Percentiles rank a stretch among this genome's conserved stretches.
These are phyloP conservation scores for Lactarius tabidus DNA, from an alignment of 768 basidiomycete genomes.

Conservation along the genomic window DNA sequence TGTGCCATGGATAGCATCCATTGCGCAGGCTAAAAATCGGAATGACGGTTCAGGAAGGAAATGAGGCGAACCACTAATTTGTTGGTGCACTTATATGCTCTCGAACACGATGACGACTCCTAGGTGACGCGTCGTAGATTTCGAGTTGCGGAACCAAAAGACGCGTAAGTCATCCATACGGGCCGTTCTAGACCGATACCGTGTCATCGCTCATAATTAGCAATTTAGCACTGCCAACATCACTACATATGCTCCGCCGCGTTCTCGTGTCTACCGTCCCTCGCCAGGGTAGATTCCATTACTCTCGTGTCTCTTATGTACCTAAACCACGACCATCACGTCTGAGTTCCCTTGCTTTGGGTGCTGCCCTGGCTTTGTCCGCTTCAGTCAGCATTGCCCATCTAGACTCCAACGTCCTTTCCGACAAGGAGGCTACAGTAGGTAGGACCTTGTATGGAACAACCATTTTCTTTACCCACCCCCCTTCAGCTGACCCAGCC, in stretches of 20 bases:
- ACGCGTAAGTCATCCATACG: constrained; percentile 17
- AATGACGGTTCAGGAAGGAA: constrained; percentile 18
- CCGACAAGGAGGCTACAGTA: constrained; percentile 18
- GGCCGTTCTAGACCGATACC: neutral
- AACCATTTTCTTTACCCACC: neutral
- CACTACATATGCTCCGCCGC: constrained; percentile 3
- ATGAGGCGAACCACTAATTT: constrained; percentile 23
- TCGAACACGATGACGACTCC: constrained; percentile 10
- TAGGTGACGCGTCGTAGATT: constrained; percentile 24
- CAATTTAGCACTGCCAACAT: neutral
- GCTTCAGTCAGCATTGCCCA: constrained; percentile 37
- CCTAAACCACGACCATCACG: neutral
- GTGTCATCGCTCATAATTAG: neutral
- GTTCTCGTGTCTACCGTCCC: constrained; percentile 9
- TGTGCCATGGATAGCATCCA: constrained; percentile 18
- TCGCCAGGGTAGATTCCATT: neutral
- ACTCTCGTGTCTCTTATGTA: neutral
- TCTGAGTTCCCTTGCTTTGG: neutral
- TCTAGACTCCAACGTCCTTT: constrained; percentile 41
- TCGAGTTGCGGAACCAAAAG: neutral
- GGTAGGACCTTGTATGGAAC: constrained; percentile 8
- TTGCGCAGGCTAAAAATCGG: constrained; percentile 17
- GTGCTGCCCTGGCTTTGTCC: constrained; percentile 32
- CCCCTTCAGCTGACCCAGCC: constrained; percentile 58
- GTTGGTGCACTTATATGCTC: constrained; percentile 15